phyloP scores from a whole-genome alignment of 352 stramenopile genomes.

The Phytophthora fragariaefolia region DNA sequence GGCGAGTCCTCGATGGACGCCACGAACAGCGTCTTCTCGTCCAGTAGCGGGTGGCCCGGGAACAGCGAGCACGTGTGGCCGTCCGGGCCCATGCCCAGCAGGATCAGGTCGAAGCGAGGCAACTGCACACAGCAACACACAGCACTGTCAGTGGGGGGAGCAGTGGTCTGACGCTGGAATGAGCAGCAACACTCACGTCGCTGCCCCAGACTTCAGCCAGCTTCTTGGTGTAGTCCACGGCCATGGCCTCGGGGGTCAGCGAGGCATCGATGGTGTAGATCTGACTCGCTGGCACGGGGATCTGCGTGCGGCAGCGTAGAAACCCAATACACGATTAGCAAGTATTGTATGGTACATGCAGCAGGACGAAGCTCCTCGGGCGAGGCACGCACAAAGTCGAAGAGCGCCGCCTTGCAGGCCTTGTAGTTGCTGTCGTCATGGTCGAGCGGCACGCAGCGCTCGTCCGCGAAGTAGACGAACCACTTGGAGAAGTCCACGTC shows the following conservation, averaged over 20 bases:
- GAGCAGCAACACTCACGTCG: conserved; percentile 43
- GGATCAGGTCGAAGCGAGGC: conserved; percentile 94
- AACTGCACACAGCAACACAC: conserved; percentile 43
- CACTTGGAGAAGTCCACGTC: conserved; percentile 95
- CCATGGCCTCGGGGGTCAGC: conserved; percentile 63
- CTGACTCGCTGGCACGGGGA: conserved; percentile 50
- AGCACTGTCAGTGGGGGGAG: conserved; percentile 2
- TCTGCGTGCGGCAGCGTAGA: conserved; percentile 12
- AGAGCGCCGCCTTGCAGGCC: conserved; percentile 90
- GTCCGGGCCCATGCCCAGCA: conserved; percentile 98
- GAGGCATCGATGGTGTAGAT: conserved; percentile 94
- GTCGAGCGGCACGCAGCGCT: conserved; percentile 94
- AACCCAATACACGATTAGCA: too few species aligned
- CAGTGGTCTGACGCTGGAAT: not conserved
- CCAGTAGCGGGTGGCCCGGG: conserved; percentile 93
- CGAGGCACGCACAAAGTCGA: conserved; percentile 68
- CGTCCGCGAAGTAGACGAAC: conserved; percentile 98
- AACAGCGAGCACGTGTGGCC: conserved; percentile 99
- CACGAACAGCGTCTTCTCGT: conserved; percentile 87
- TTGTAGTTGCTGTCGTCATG: conserved; percentile 97
- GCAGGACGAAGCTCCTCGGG: not conserved
- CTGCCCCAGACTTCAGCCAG: conserved; percentile 66
- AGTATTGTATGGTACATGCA: too few species aligned
- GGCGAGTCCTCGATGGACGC: conserved; percentile 97
- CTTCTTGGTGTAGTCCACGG: conserved; percentile 79